Evolutionary conservation across 164 flowering plant species (phyloP), one percentile per base, ranked within the genome.

Genomic region (Vitis rotundifolia): DNA sequence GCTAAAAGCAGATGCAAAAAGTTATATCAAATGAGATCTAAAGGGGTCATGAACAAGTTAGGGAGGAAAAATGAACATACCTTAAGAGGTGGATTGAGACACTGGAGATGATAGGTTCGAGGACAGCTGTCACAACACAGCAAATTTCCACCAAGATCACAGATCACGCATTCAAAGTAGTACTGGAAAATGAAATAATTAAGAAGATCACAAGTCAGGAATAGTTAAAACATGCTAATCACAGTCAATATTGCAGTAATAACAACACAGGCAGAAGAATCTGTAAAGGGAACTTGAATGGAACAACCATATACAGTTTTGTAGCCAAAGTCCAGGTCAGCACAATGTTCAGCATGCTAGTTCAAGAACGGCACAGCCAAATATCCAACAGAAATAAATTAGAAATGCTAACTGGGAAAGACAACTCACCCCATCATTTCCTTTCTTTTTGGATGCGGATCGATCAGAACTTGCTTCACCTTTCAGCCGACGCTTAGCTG

Each of bases 111-210:
- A 83, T 94, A 94, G 9, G 94, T 89, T 31, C 91, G 78, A 49
- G 99, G 99, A 75, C 99, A 94, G 73, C 88, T 80, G 77, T 94
- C 99, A 79, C 99, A 94, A 78, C 99, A 94, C 11, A 94, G 85
- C 84, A 94, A 81, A 82, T 90, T 87, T 66, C 99, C 99, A 72
- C 99, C 97, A 83, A 88, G 81, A 81, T 96, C 97, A 78, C 99
- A 96, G 68, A 96, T 76, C 61, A 83, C 97, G 74, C 99, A 96
- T 81, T 96, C 99, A 80, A 75, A 96, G 84, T 84, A 91, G 77
- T 96, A 85, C 99, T 96, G 89, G 44, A 82, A 73, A n/a, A 74
- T 29, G 71, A 71, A 59, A 58, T 58, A 52, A 59, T 8, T 18
- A 72, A 16, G 56, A 50, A 26, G 26, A 65, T 12, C 14, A 55